A percentile compares a stretch with the other conserved stretches of the same genome.
Conservation (phyloP, 2,329 filamentous ascomycete species). For the Calycina herbarum region DNA sequence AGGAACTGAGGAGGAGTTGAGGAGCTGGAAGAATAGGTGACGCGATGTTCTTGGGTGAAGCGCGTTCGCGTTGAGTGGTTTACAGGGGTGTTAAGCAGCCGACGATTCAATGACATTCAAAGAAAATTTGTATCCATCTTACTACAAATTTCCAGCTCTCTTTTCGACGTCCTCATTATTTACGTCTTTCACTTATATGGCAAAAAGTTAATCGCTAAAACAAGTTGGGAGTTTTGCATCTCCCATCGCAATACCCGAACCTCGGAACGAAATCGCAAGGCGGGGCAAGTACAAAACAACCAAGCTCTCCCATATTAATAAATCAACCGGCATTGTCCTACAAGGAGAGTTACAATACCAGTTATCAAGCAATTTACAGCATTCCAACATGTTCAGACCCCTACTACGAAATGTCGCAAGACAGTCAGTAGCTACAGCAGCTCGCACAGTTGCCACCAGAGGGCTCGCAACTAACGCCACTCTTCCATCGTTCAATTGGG, state of each 20-base stretch:
- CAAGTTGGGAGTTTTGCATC: neutral
- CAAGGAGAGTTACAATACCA: neutral
- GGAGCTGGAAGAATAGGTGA: slow-evolving; percentile 20
- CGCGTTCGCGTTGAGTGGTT: slow-evolving; percentile 28
- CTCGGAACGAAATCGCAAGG: slow-evolving; percentile 1
- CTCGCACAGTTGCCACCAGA: slow-evolving; percentile 26
- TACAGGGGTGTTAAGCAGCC: slow-evolving; percentile 4
- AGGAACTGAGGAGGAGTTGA: slow-evolving; percentile 2
- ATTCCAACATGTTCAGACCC: slow-evolving; percentile 35
- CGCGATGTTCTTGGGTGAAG: slow-evolving; percentile 22
- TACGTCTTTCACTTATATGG: neutral
- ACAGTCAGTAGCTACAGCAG: slow-evolving; percentile 27
- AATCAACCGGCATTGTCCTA: neutral
- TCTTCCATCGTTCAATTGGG: slow-evolving; percentile 72
- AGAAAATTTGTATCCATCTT: neutral
- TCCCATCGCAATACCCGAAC: neutral
- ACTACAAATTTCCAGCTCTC: neutral
- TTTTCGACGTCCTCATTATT: neutral
- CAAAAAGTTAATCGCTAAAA: neutral
- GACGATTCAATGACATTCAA: neutral
- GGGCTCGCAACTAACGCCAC: slow-evolving; percentile 34
- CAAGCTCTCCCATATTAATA: neutral
- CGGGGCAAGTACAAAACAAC: neutral
- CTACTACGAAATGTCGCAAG: slow-evolving; percentile 28
- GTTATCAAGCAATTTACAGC: neutral